Percentiles rank a stretch among this genome's conserved stretches.
Evolutionary conservation across 2,329 filamentous ascomycete species (phyloP).

Genomic region (Fusarium buxicola): DNA sequence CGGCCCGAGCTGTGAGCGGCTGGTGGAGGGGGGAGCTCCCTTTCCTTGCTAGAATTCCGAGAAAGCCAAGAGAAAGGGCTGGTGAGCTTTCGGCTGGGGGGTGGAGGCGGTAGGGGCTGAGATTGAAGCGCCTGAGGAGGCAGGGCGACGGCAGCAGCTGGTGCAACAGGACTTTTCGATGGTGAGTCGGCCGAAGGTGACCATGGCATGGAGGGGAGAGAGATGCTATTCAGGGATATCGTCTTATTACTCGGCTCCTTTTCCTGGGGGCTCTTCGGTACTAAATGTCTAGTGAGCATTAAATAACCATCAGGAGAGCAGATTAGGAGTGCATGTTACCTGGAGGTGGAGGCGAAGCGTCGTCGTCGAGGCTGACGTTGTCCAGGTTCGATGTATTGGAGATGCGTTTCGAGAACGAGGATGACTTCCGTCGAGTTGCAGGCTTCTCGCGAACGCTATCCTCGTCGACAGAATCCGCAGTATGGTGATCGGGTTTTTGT

Average conservation of each 20-base stretch:
- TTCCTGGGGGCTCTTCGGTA: conserved; percentile 49
- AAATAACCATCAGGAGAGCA: background rate
- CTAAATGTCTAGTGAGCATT: conserved; percentile 41
- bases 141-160: conserved; percentile 48
- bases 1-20: conserved; percentile 59
- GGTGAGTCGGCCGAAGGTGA: conserved; percentile 67
- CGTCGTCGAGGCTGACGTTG: conserved; percentile 75
- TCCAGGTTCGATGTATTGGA: conserved; percentile 63
- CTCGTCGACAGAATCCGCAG: conserved; percentile 28
- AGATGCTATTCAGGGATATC: conserved; percentile 75
- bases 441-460: conserved; percentile 31
- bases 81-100: conserved; percentile 77
- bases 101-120: conserved; percentile 45
- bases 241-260: conserved; percentile 63
- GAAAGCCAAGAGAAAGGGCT: conserved; percentile 91
- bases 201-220: conserved; percentile 79
- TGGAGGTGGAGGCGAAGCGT: conserved; percentile 44
- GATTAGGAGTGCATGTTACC: conserved; percentile 47
- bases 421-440: conserved; percentile 50
- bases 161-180: conserved; percentile 58
- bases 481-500: conserved; percentile 30
- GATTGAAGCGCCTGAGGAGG: conserved; percentile 48
- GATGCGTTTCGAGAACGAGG: conserved; percentile 56
- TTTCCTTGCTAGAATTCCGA: conserved; percentile 71
- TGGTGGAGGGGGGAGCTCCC: conserved; percentile 65